Evolutionary conservation across 2,329 filamentous ascomycete genomes (phyloP).

Genomic region (Fonsecaea nubica): DNA sequence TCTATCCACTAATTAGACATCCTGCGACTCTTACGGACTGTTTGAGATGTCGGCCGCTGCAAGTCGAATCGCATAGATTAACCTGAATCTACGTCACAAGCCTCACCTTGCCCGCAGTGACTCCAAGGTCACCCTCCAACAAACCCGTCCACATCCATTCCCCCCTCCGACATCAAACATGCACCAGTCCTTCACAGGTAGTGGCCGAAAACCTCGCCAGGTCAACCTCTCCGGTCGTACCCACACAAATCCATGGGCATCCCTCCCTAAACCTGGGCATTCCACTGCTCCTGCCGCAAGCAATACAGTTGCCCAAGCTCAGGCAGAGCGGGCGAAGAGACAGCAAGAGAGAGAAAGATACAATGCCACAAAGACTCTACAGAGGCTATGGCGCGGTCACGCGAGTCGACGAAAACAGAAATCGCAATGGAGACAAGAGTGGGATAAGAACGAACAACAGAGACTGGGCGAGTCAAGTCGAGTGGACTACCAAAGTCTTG

Average conservation of each 20-base stretch:
- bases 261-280: slow-evolving; percentile 44
- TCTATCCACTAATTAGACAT: background rate
- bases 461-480: slow-evolving; percentile 19
- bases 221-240: slow-evolving; percentile 91
- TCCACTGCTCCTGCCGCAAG: slow-evolving; percentile 63
- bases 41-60: background rate
- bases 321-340: slow-evolving; percentile 80
- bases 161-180: slow-evolving; percentile 56
- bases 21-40: background rate
- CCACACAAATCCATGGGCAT: slow-evolving; percentile 73
- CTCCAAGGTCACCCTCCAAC: background rate
- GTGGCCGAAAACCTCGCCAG: slow-evolving; percentile 81
- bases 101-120: background rate
- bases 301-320: slow-evolving; percentile 80
- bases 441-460: slow-evolving; percentile 65
- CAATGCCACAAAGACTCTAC: slow-evolving; percentile 75
- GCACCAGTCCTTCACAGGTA: slow-evolving; percentile 93
- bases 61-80: background rate
- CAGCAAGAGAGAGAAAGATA: slow-evolving; percentile 80
- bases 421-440: slow-evolving; percentile 63
- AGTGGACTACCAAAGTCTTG: slow-evolving; percentile 35
- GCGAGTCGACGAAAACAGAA: slow-evolving; percentile 65
- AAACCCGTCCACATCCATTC: background rate
- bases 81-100: slow-evolving; percentile 1
- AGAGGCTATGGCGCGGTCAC: slow-evolving; percentile 83